Percentiles rank a stretch among this genome's conserved stretches.
These are phyloP conservation scores for Sphagnum magellanicum DNA, from an alignment of 228 moss, liverwort and hornwort species.

Conservation along the genomic window DNA sequence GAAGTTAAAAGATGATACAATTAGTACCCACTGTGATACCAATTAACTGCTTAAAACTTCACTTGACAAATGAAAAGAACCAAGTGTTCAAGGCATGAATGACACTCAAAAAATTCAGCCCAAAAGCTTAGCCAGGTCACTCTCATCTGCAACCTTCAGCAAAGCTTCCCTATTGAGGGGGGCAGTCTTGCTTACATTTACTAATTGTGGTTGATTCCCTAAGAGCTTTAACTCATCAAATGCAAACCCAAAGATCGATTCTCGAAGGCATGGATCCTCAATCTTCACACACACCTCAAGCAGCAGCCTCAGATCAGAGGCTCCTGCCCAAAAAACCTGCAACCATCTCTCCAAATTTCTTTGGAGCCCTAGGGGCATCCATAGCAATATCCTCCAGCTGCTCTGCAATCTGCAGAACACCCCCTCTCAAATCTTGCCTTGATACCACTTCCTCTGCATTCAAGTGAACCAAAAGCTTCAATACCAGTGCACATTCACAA, in stretches of 20 bases:
- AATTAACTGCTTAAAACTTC: no score
- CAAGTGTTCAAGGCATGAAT: no score
- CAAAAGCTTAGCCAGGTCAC: slow-evolving; percentile 37
- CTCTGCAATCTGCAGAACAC: slow-evolving; percentile 36
- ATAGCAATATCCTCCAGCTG: slow-evolving; percentile 60
- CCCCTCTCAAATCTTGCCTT: slow-evolving; percentile 35
- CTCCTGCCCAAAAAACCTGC: slow-evolving; percentile 46
- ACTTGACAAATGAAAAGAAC: no score
- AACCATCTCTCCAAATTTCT: slow-evolving; percentile 52
- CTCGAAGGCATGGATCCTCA: slow-evolving; percentile 57
- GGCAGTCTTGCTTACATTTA: slow-evolving; percentile 37
- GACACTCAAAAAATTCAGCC: slow-evolving; percentile 5
- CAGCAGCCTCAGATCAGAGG: slow-evolving; percentile 35
- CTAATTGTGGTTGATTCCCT: slow-evolving; percentile 40
- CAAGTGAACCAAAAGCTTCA: slow-evolving; percentile 44
- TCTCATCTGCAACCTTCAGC: slow-evolving; percentile 25
- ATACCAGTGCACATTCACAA: slow-evolving; percentile 46
- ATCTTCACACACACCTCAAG: slow-evolving; percentile 36
- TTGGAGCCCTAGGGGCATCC: slow-evolving; percentile 76
- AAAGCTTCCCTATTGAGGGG: slow-evolving; percentile 50
- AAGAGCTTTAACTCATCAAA: slow-evolving; percentile 39
- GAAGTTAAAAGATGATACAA: no score
- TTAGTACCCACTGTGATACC: no score
- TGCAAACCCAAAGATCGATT: slow-evolving; percentile 35
- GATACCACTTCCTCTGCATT: slow-evolving; percentile 37